These are phyloP conservation scores for Patellifolia procumbens DNA, from an alignment of 179 eudicot genomes.

Conservation along the genomic window DNA sequence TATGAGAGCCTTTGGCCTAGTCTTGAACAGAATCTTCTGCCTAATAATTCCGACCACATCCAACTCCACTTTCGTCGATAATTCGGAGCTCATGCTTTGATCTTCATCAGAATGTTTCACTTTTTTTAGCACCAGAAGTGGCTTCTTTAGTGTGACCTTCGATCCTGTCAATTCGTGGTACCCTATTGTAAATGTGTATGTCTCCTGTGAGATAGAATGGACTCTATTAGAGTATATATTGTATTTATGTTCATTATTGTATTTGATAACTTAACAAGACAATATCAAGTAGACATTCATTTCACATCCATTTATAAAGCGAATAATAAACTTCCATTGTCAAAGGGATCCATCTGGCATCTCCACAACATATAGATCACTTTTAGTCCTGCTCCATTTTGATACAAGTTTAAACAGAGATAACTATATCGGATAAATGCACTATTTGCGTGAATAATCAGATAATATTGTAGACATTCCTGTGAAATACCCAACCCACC, in stretches of 20 bases:
- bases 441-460: no score
- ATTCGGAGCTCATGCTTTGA: constrained; percentile 11
- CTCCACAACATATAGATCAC: not conserved
- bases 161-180: constrained; percentile 84
- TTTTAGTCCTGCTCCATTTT: no score
- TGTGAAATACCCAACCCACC: no score
- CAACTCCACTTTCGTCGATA: constrained; percentile 46
- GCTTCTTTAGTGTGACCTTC: constrained; percentile 72
- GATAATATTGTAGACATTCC: no score
- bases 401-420: no score
- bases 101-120: constrained; percentile 36
- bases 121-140: constrained; percentile 72
- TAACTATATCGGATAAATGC: no score
- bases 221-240: no score
- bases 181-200: constrained; percentile 70
- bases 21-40: constrained; percentile 78
- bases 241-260: no score
- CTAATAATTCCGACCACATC: constrained; percentile 76
- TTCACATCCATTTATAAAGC: not conserved
- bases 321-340: no score
- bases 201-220: constrained; percentile 52
- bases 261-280: not conserved
- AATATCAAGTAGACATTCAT: not conserved
- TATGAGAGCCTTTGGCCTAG: constrained; percentile 78
- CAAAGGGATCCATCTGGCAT: no score